Conservation (phyloP, 495 filamentous ascomycete species). For the Xylaria flabelliformis region DNA sequence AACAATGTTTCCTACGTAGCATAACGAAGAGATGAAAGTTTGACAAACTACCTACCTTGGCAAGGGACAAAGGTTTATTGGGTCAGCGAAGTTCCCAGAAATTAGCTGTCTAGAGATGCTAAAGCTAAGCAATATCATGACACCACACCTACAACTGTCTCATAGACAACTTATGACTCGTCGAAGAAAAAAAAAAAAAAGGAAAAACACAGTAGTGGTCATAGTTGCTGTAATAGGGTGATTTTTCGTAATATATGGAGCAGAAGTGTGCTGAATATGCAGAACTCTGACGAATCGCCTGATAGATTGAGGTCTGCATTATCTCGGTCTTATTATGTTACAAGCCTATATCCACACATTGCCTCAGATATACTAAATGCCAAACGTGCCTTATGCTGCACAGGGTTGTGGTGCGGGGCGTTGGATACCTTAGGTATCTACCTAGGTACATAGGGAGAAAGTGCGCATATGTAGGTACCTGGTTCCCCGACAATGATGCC, state of each 20-base stretch:
- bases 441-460: not conserved
- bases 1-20: not conserved
- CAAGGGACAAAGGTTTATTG: not conserved
- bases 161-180: not conserved
- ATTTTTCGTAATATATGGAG: not conserved
- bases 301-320: not conserved
- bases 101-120: not conserved
- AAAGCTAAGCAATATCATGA: not conserved
- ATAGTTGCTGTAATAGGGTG: not conserved
- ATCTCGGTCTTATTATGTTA: not conserved
- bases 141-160: not conserved
- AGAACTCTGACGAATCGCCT: not conserved
- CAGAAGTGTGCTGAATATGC: not conserved
- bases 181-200: not conserved
- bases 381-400: not conserved
- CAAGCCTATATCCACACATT: not conserved
- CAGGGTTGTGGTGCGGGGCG: slow-evolving; percentile 5
- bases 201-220: not conserved
- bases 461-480: not conserved
- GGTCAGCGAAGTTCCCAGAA: not conserved
- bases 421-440: not conserved
- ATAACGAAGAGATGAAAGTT: not conserved
- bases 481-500: not conserved
- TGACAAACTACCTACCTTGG: not conserved
- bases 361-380: not conserved